phyloP scores from a whole-genome alignment of 208 protist species.

The Crithidia thermophila region DNA sequence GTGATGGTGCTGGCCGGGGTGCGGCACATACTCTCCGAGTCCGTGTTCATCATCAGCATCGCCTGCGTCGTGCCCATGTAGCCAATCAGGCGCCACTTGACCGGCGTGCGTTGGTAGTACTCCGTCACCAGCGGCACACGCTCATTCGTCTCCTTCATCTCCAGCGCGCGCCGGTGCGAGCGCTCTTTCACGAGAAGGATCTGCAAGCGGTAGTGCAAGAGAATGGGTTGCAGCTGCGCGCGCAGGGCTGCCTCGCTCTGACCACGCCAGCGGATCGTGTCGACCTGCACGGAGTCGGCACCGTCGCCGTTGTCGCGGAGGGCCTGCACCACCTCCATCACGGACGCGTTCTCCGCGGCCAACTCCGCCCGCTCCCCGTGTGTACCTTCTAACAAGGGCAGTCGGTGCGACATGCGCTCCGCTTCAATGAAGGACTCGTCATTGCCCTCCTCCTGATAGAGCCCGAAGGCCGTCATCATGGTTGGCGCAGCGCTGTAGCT shows the following conservation, averaged over 20 bases:
- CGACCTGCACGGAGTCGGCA: constrained; percentile 17
- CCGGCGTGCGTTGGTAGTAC: constrained; percentile 16
- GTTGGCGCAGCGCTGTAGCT: constrained; percentile 6
- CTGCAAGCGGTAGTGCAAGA: constrained; percentile 56
- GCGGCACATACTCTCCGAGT: constrained; percentile 9
- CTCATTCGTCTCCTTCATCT: constrained; percentile 43
- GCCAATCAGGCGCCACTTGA: constrained; percentile 15
- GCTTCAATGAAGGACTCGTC: constrained; percentile 8
- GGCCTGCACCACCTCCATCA: constrained; percentile 15
- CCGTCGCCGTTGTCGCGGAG: constrained; percentile 19
- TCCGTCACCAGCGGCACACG: constrained; percentile 27
- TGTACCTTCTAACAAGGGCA: constrained; percentile 37
- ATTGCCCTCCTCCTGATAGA: constrained; percentile 13
- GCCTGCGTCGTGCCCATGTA: neutral
- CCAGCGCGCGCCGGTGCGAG: constrained; percentile 39
- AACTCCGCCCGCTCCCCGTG: neutral
- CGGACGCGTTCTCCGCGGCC: constrained; percentile 8
- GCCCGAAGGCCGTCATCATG: constrained; percentile 30
- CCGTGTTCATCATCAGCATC: neutral
- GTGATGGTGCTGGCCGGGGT: constrained; percentile 9
- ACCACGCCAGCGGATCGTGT: constrained; percentile 47
- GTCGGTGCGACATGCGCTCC: constrained; percentile 32
- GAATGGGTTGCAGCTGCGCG: constrained; percentile 39
- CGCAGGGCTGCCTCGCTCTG: constrained; percentile 35
- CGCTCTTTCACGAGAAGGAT: constrained; percentile 56